A percentile compares a stretch with the other conserved stretches of the same genome.
Evolutionary conservation across 257 asterid species (phyloP).

Genomic region (Rhazya stricta): DNA sequence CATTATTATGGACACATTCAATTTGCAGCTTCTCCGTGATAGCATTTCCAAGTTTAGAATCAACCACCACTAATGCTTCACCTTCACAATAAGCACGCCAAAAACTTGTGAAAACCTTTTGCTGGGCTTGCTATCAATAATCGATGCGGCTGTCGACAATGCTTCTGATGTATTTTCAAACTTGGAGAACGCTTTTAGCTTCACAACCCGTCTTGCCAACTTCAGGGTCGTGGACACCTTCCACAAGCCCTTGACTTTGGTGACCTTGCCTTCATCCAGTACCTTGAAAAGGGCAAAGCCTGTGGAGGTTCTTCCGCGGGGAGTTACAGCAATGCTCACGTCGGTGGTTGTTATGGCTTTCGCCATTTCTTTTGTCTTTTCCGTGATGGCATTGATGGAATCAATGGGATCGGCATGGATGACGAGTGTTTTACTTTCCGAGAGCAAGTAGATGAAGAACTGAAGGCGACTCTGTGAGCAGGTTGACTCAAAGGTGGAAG

Average conservation of each 20-base stretch:
- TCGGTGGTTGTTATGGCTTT: too few species aligned
- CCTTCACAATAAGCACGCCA: constrained; percentile 65
- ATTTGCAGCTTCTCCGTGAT: constrained; percentile 89
- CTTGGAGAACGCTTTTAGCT: constrained; percentile 73
- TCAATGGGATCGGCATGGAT: constrained; percentile 54
- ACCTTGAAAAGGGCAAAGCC: constrained; percentile 62
- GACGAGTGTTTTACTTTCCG: constrained; percentile 54
- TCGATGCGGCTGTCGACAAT: constrained; percentile 56
- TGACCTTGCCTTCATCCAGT: constrained; percentile 51
- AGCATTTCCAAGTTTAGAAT: constrained; percentile 74
- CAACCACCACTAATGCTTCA: constrained; percentile 67
- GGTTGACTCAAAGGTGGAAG: constrained; percentile 2
- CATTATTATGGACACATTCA: constrained; percentile 77
- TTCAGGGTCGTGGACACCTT: constrained; percentile 61
- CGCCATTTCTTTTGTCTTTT: too few species aligned
- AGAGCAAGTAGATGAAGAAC: constrained; percentile 69
- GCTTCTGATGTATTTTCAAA: constrained; percentile 83
- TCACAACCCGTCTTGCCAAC: constrained; percentile 73
- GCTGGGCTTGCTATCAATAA: constrained; percentile 66
- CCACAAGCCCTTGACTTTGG: constrained; percentile 66
- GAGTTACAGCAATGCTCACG: too few species aligned
- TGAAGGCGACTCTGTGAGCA: constrained; percentile 38
- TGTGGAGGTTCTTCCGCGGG: too few species aligned
- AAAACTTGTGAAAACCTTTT: constrained; percentile 68
- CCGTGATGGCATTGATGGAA: constrained; percentile 45